Evolutionary conservation across 2,329 filamentous ascomycete species (phyloP), one percentile per base, ranked within the genome.

Genomic region (Grosmannia clavigera): DNA sequence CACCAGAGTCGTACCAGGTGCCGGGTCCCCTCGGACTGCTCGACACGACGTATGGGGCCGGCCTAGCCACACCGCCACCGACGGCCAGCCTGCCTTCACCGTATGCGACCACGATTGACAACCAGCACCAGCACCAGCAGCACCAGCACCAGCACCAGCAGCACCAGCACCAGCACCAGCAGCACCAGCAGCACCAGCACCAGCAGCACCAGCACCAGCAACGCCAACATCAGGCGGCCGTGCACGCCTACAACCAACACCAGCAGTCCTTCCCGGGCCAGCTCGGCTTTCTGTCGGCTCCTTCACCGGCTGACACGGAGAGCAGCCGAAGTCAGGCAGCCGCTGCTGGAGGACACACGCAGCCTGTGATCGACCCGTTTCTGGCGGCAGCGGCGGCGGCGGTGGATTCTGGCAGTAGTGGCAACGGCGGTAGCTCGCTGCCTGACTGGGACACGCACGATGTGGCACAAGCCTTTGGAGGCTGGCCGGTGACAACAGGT

Each of bases 11-110:
- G 43, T 35, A 58, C 53, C 61, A 61, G 27, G 60, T 64, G 38
- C 63, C 64, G 9, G 55, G 64, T 11, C 61, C 63, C 2, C 57
- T 73, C 5, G 72, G 71, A 43, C 68, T 81, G 31, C 73, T 81
- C 27, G 78, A 81, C 63, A 73, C 73, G n/a, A 58, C 60, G 12
- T 81, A 78, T 62, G 71, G 75, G 25, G 75, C 76, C 61, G 80
- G 79, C 2, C 76, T 84, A 22, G 76, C 76, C 33, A 84, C 82
- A 6, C 81, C 82, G 29, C 81, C 81, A 3, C 80, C 79, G 5
- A 80, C 77, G 2, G 80, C 79, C 1, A 75, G 75, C 1, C 69
- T 83, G 38, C 38, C 38, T 14, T 16, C 12, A 16, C 74, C 75
- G 0, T 80, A 79, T 29, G 61, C 27, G 5, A 27, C 40, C 3